These are phyloP conservation scores for Colletotrichum limetticola DNA, from an alignment of 2,329 filamentous ascomycete species.

Conservation along the genomic window DNA sequence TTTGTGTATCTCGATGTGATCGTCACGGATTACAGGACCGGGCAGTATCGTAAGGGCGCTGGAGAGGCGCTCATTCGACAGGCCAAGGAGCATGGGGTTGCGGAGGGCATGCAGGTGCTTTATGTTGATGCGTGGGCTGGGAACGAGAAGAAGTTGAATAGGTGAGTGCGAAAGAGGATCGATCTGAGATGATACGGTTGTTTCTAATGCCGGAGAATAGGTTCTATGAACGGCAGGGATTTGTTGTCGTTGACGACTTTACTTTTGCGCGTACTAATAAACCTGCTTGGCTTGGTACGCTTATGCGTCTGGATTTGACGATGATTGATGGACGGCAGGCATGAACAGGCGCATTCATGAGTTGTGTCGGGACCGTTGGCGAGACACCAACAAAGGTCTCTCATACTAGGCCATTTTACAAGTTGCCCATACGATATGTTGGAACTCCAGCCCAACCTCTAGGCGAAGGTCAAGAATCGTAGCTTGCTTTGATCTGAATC, in stretches of 20 bases:
- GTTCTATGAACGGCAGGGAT: slow-evolving; percentile 2
- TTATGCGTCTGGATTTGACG: background rate
- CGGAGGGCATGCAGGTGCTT: slow-evolving; percentile 34
- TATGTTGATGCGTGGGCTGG: slow-evolving; percentile 44
- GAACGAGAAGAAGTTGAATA: slow-evolving; percentile 37
- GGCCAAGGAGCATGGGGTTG: slow-evolving; percentile 18
- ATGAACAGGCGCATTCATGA: background rate
- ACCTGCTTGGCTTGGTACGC: background rate
- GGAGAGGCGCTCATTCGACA: slow-evolving; percentile 30
- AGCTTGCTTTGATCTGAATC: background rate
- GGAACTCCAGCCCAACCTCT: background rate
- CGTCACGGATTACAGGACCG: slow-evolving; percentile 34
- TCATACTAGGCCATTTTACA: background rate
- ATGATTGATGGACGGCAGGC: background rate
- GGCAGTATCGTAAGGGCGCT: slow-evolving; percentile 15
- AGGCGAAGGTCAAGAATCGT: background rate
- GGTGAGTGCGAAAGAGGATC: background rate
- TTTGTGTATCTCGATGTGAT: slow-evolving; percentile 36
- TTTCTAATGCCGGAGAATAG: background rate
- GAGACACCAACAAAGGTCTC: background rate
- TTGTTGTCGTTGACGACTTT: background rate
- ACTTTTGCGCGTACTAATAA: background rate
- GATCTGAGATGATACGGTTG: accelerated
- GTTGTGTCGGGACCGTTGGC: no score
- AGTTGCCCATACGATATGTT: background rate